These are phyloP conservation scores for Hyphopichia buzzinii DNA, from an alignment of 1,139 yeast species.

Conservation along the genomic window DNA sequence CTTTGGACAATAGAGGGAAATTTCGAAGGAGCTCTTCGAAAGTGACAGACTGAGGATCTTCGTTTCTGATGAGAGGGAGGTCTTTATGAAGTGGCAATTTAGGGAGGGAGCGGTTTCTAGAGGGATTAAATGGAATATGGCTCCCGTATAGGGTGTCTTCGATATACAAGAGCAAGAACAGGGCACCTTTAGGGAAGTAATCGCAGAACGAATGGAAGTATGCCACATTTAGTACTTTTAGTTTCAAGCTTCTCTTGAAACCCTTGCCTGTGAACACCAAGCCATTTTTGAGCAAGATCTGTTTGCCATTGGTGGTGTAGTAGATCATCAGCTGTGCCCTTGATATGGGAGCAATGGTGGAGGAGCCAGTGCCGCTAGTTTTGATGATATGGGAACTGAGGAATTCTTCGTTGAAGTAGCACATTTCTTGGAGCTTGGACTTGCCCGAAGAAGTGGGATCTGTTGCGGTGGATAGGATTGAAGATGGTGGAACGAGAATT, in stretches of 20 bases:
- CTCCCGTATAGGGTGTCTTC: conserved; percentile 50
- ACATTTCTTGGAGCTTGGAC: conserved; percentile 50
- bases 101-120: conserved; percentile 3
- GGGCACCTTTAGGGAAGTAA: conserved; percentile 48
- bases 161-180: conserved; percentile 51
- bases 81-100: not conserved
- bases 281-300: conserved; percentile 57
- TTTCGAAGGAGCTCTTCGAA: conserved; percentile 47
- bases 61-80: not conserved
- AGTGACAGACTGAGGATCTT: conserved; percentile 14
- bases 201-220: conserved; percentile 45
- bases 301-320: conserved; percentile 59
- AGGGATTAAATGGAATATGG: conserved; percentile 1
- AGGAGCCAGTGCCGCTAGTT: conserved; percentile 29
- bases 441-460: conserved; percentile 44
- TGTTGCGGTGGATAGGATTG: conserved; percentile 45
- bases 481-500: conserved; percentile 60
- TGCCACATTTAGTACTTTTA: conserved; percentile 43
- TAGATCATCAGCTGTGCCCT: conserved; percentile 46
- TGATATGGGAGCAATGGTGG: conserved; percentile 39
- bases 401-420: conserved; percentile 61
- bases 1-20: conserved; percentile 45
- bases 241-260: conserved; percentile 47
- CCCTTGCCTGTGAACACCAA: conserved; percentile 56
- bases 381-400: conserved; percentile 66